Conservation (phyloP, 306 rosid genomes). For the Ammopiptanthus mongolicus region DNA sequence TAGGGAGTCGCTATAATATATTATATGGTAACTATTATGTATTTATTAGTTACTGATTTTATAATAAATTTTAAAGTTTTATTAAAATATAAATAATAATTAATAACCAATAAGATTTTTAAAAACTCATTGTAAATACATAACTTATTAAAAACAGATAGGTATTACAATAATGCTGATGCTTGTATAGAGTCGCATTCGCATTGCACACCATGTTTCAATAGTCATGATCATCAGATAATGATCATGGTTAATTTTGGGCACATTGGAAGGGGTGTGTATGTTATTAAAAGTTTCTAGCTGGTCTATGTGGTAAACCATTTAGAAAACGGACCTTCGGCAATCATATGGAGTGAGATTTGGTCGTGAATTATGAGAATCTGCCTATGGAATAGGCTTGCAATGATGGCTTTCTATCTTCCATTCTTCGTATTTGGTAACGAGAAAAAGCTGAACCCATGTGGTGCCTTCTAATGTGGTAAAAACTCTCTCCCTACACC, state of each 20-base stretch:
- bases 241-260: not conserved
- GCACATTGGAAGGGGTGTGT: not conserved
- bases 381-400: slow-evolving; percentile 43
- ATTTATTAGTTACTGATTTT: no score
- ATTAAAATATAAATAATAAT: no score
- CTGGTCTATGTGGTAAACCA: slow-evolving; percentile 17
- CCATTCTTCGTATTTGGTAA: slow-evolving; percentile 38
- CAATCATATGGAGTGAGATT: slow-evolving; percentile 55
- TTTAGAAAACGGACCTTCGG: slow-evolving; percentile 8
- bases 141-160: not conserved
- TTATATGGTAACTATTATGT: not conserved
- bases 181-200: not conserved
- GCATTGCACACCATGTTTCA: slow-evolving; percentile 10
- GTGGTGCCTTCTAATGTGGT: slow-evolving; percentile 38
- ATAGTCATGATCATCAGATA: slow-evolving; percentile 23
- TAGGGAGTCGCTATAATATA: not conserved
- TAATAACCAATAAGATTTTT: no score
- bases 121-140: no score
- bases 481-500: not conserved
- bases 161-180: not conserved
- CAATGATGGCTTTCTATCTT: slow-evolving; percentile 35
- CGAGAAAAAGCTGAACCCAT: slow-evolving; percentile 45
- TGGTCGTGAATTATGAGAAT: slow-evolving; percentile 37
- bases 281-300: not conserved
- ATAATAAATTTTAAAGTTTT: no score